Evolutionary conservation across 495 filamentous ascomycete species (phyloP), one percentile per base, ranked within the genome.

Genomic region (Trichoderma erinaceum): DNA sequence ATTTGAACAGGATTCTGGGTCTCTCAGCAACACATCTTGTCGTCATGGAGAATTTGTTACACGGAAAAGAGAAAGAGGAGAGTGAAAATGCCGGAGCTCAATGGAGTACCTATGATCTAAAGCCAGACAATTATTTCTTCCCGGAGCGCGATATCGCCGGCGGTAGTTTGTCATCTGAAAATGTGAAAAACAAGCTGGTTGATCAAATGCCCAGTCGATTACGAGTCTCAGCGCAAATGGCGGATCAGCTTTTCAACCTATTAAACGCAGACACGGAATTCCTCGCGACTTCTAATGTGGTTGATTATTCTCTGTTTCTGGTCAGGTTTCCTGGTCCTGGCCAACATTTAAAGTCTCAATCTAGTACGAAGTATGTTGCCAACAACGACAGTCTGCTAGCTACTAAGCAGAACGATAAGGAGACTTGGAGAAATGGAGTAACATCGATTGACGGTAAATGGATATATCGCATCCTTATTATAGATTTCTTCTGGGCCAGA

Each of bases 401-500:
- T 16, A 63, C 35, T 68, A 12, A 12, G 65, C 44, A 2, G 63
- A 50, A 69, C 80, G 68, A 70, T 75, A 11, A 72, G 48, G 0
- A 66, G 75, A 3, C 78, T 1, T 90, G 87, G 87, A 77, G 87
- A 8, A 81, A 76, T 0, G 89, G 89, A 0, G 44, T 89, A 1
- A 52, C 73, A 0, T 87, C 85, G 25, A 78, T 81, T 12, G 86
- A 89, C 72, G 85, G 85, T 4, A 83, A 85, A 73, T 86, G 88
- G 78, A 79, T 86, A 25, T 91, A 90, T 70, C 78, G 87, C 16
- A 85, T 81, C 10, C 80, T 85, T 6, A 71, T 90, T 27, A 75
- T 91, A 56, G 88, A 90, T 74, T 90, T 90, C 70, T 90, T 90
- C 76, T 90, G 88, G 86, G 86, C 86, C 1, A 87, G 86, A 72